Evolutionary conservation across 2,329 filamentous ascomycete genomes (phyloP).

Genomic region (Epichloe bromicola): DNA sequence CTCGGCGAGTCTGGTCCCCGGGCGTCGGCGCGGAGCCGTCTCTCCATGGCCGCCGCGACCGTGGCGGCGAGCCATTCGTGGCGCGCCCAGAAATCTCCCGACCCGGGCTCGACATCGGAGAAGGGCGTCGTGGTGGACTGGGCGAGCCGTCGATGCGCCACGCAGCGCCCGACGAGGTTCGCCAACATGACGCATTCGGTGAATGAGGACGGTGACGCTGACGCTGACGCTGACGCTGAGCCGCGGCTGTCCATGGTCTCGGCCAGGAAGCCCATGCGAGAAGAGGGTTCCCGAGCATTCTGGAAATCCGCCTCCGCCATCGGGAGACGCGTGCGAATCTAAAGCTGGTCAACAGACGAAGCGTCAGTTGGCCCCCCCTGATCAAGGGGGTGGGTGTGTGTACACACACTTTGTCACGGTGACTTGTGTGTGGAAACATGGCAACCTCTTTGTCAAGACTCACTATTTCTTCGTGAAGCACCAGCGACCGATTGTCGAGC

Average conservation of each 20-base stretch:
- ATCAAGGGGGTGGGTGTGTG: not conserved
- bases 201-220: not conserved
- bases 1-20: not conserved
- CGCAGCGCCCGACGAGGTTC: not conserved
- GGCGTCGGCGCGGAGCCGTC: not conserved
- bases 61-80: not conserved
- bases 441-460: not conserved
- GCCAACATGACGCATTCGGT: not conserved
- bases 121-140: not conserved
- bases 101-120: not conserved
- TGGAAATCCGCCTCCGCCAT: not conserved
- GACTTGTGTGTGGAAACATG: not conserved
- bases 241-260: not conserved
- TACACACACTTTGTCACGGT: not conserved
- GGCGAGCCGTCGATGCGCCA: not conserved
- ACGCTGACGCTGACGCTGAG: not conserved
- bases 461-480: not conserved
- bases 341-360: not conserved
- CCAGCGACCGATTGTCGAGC: not conserved
- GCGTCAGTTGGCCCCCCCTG: too few species aligned
- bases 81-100: not conserved
- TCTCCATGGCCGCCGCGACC: not conserved
- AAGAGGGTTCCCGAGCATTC: not conserved
- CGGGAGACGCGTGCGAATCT: not conserved
- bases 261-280: not conserved